These are phyloP conservation scores for Ettlia oleoabundans DNA, from an alignment of 139 green algal species.

Conservation along the genomic window DNA sequence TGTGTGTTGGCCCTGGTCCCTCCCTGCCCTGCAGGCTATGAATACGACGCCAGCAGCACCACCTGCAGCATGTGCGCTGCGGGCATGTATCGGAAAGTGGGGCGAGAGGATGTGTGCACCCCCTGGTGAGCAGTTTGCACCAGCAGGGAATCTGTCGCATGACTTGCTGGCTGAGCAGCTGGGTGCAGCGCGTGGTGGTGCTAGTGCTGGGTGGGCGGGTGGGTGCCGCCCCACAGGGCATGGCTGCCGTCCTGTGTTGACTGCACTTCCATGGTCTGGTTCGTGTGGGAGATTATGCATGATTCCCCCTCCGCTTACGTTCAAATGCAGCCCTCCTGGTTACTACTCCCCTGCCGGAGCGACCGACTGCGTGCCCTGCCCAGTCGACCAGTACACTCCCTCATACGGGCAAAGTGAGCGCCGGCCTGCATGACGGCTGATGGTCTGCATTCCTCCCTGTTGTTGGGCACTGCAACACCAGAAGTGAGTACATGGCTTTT, in stretches of 20 bases:
- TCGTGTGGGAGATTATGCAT: no score
- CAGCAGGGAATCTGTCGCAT: no score
- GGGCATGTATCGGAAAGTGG: not conserved
- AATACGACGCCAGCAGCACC: not conserved
- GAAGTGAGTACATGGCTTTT: no score
- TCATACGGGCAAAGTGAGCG: slow-evolving; percentile 1
- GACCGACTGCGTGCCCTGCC: not conserved
- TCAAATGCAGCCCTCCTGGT: slow-evolving; percentile 10
- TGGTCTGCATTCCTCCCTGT: not conserved
- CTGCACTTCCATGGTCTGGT: no score
- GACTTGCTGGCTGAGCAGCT: no score
- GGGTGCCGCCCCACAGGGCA: no score
- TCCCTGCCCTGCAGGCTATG: not conserved
- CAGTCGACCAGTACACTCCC: slow-evolving; percentile 1
- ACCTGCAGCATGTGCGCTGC: not conserved
- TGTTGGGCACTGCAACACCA: no score
- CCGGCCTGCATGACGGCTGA: not conserved
- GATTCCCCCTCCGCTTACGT: no score
- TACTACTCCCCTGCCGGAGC: slow-evolving; percentile 2
- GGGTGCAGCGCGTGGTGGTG: no score
- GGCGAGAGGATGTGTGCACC: not conserved
- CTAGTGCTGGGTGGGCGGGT: no score
- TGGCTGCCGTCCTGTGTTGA: no score
- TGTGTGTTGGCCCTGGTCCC: not conserved
- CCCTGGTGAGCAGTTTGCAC: not conserved